These are phyloP conservation scores for Epichloe amarillans DNA, from an alignment of 2,329 filamentous ascomycete genomes.

Conservation along the genomic window DNA sequence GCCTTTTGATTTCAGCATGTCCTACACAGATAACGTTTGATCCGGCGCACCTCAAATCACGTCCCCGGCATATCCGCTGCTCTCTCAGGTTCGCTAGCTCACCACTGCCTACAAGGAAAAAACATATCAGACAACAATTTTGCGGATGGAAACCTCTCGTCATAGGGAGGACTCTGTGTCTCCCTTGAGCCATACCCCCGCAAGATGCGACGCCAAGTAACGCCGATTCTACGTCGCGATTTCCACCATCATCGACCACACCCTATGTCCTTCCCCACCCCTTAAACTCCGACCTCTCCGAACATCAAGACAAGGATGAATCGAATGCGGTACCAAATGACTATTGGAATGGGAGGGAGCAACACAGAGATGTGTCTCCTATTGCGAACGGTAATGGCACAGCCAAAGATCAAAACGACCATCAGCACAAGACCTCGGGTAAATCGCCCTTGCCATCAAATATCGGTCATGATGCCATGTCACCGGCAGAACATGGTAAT, in stretches of 20 bases:
- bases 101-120: background rate
- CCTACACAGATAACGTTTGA: background rate
- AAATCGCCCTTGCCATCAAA: background rate
- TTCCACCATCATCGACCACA: constrained; percentile 4
- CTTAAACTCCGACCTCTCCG: background rate
- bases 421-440: background rate
- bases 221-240: constrained; percentile 4
- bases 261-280: constrained; percentile 5
- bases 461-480: background rate
- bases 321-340: constrained; percentile 4
- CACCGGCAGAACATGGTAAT: background rate
- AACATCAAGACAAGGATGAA: background rate
- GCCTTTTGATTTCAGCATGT: background rate
- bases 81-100: background rate
- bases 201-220: constrained; percentile 5
- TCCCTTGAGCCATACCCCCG: constrained; percentile 8
- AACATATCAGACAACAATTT: background rate
- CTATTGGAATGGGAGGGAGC: constrained; percentile 10
- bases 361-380: constrained; percentile 6
- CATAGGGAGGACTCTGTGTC: constrained; percentile 10
- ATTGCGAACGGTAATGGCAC: background rate
- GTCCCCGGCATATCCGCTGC: background rate
- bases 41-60: background rate
- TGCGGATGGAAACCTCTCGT: background rate
- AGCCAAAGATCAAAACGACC: background rate